phyloP scores from a whole-genome alignment of 192 early-diverging fungal genomes.

The Linnemannia elongata region DNA sequence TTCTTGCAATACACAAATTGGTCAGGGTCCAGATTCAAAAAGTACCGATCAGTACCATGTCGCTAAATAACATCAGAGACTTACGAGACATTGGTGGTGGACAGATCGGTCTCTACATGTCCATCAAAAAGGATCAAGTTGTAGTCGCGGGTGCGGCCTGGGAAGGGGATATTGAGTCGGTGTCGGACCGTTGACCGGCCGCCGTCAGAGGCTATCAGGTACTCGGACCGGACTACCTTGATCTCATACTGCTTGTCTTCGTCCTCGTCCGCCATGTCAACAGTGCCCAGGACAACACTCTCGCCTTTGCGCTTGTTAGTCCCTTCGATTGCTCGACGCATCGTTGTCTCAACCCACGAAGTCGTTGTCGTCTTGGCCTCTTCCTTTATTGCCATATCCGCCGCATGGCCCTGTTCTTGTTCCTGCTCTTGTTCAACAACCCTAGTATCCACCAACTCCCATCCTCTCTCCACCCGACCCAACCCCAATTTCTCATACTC shows the following conservation, averaged over 20 bases:
- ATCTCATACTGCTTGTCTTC: slow-evolving; percentile 16
- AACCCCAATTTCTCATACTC: slow-evolving; percentile 12
- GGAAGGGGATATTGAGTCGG: slow-evolving; percentile 23
- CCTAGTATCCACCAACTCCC: slow-evolving; percentile 39
- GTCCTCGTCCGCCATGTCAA: slow-evolving; percentile 4
- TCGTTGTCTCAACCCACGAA: slow-evolving; percentile 14
- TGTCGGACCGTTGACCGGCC: slow-evolving; percentile 30
- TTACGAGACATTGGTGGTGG: not conserved
- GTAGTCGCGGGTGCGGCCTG: slow-evolving; percentile 23
- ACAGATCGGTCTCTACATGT: slow-evolving; percentile 10
- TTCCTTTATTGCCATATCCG: no score
- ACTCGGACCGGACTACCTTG: slow-evolving; percentile 19
- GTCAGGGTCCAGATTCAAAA: no score
- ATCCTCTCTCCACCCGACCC: slow-evolving; percentile 31
- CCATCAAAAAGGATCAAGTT: slow-evolving; percentile 34
- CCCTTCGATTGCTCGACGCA: not conserved
- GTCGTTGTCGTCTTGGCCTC: not conserved
- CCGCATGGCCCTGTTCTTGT: not conserved
- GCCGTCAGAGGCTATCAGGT: slow-evolving; percentile 42
- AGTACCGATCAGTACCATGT: not conserved
- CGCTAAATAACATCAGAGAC: not conserved
- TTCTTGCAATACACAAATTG: no score
- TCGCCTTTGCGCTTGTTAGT: not conserved
- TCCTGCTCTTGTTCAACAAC: slow-evolving; percentile 1
- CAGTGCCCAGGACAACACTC: not conserved